These are phyloP conservation scores for Alternaria consortialis DNA, from an alignment of 2,329 filamentous ascomycete genomes.

Conservation along the genomic window DNA sequence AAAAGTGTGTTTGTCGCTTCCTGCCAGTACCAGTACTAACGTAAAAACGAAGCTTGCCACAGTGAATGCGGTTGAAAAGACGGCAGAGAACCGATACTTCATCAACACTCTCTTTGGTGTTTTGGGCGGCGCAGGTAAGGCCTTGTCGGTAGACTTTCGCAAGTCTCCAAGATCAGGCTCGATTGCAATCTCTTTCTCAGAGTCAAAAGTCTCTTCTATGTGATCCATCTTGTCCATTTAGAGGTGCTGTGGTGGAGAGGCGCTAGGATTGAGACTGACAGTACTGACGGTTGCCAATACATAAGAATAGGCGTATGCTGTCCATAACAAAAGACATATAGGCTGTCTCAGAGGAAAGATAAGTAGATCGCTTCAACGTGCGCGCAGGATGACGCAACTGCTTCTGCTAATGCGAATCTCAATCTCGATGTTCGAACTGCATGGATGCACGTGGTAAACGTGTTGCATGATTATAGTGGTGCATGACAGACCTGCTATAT, in stretches of 20 bases:
- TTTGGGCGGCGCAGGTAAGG: constrained; percentile 27
- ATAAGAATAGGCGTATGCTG: background rate
- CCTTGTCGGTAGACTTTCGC: constrained; percentile 29
- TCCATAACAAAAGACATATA: background rate
- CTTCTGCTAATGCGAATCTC: background rate
- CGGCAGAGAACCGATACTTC: constrained; percentile 33
- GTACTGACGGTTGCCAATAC: background rate
- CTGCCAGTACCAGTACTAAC: constrained; percentile 30
- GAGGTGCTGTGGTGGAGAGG: background rate
- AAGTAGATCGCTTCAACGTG: background rate
- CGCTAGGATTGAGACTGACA: background rate
- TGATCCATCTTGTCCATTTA: background rate
- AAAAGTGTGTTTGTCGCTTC: constrained; percentile 17
- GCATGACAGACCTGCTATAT: constrained; percentile 3
- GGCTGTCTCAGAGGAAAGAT: background rate
- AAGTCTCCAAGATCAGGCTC: constrained; percentile 35
- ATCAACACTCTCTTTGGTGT: constrained; percentile 31
- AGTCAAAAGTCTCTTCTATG: constrained; percentile 13
- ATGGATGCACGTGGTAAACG: constrained; percentile 14
- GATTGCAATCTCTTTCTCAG: constrained; percentile 21
- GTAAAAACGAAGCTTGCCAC: constrained; percentile 26
- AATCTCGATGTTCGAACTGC: background rate
- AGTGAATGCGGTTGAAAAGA: constrained; percentile 23
- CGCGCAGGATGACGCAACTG: constrained; percentile 9
- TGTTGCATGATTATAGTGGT: constrained; percentile 5